These are phyloP conservation scores for Carex sylvatica DNA, from an alignment of 202 grass and related monocot species.

Conservation along the genomic window DNA sequence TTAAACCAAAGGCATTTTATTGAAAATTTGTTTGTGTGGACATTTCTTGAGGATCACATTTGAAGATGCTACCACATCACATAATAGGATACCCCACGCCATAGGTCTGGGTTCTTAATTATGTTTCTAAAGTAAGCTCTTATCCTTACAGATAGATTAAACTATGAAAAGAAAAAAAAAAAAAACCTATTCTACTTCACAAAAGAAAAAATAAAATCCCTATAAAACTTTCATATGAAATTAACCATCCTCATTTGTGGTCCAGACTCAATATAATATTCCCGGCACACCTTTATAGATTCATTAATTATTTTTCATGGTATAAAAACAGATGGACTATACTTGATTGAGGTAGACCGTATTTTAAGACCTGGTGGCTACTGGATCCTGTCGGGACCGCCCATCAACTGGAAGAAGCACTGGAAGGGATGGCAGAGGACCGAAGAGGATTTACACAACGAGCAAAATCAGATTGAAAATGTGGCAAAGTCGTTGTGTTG, in stretches of 20 bases:
- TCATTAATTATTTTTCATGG: not conserved
- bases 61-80: not conserved
- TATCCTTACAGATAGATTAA: not conserved
- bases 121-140: not conserved
- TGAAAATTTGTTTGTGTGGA: not conserved
- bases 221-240: not conserved
- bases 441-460: slow-evolving; percentile 46
- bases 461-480: slow-evolving; percentile 71
- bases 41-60: not conserved
- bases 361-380: slow-evolving; percentile 81
- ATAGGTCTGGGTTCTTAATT: not conserved
- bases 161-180: not conserved
- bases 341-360: slow-evolving; percentile 83
- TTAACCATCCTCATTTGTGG: not conserved
- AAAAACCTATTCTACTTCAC: not conserved
- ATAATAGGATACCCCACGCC: slow-evolving; percentile 5
- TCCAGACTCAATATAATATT: not conserved
- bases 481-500: slow-evolving; percentile 73
- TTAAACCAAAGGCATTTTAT: not conserved
- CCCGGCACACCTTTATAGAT: not conserved
- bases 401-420: slow-evolving; percentile 89
- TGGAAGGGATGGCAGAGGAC: slow-evolving; percentile 73
- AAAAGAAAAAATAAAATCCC: not conserved
- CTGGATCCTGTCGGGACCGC: slow-evolving; percentile 93
- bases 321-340: slow-evolving; percentile 59